Base-by-base conservation (phyloP, 2,329 filamentous ascomycete genomes). In the Penicillium sp. region DNA sequence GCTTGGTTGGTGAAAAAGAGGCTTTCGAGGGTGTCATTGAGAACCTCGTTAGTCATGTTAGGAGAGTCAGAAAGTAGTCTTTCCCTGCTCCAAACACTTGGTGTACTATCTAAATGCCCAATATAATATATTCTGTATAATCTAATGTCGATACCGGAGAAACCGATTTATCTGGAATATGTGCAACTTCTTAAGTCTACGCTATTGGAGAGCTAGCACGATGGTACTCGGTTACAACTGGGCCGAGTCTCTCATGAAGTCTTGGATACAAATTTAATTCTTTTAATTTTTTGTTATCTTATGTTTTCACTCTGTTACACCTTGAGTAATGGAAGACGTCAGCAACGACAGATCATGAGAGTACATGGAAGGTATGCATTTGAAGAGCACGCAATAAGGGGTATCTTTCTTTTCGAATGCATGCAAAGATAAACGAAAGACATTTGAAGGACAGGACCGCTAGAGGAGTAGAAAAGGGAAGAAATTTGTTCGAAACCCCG, bases 11-110 rank as follows among this genome's bases (percentile, higher is more conserved):
- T 39, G 93, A 97, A 69, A 87, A 94, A 64, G 93, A 97, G 70
- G 90, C 91, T 3, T 94, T 97, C 71, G 93, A 97, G 71, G 91
- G 91, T 0, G 93, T 97, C 16, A 97, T 97, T 80, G 93, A 96
- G 76, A 97, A 96, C 72, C 74, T 97, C 61, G 93, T 97, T 41
- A 94, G 91, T 72, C 91, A 96, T 76, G 91, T 91, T 47, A 82
- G 91, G 71, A 90, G 92, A 76, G 86, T 91, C 54, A 83, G 91
- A 69, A 94, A 92, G 75, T 90, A 77, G 76, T 62, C 41, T 34
- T 55, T 53, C 34, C 37, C 41, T 39, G 31, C 44, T 41, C 29
- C 27, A 23, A 29, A 31, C 50, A 50, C 31, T 29, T 47, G 46
- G 50, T 38, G 31, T 45, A 55, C 31, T 39, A 42, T 47, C 29